Evolutionary conservation across 1,139 yeast genomes (phyloP), one percentile per base, ranked within the genome.

Genomic region (Kodamaea suecica): DNA sequence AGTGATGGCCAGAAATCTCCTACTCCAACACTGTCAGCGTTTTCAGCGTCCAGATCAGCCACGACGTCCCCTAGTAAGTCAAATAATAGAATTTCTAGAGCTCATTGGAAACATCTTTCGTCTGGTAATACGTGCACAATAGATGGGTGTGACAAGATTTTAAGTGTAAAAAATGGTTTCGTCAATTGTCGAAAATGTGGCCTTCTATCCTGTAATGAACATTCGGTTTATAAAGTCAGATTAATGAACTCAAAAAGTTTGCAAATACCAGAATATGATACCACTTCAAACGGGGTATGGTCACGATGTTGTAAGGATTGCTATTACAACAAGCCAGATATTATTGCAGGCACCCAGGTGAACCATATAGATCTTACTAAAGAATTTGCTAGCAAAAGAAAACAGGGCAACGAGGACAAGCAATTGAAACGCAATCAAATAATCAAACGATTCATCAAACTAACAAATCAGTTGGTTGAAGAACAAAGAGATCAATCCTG

Each of bases 111-210:
- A 41, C 72, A 66, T 30, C 78, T 79, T 4, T 36, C 58, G 0
- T 59, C 63, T 0, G 36, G 43, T 3, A 36, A 50, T 11, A 40
- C 37, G 1, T 76, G 82, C 38, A 47, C 59, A 2, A 49, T 61
- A 17, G 37, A 40, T 1, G 44, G 49, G 1, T 82, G 87, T 48
- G 35, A 42, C 1, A 64, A 57, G 30, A 47, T 43, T 4, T 53
- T 80, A 17, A 70, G 61, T 34, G 68, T 73, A 27, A 68, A 68
- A 38, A 70, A 66, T 44, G 84, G 83, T 0, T 52, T 65, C 2
- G 76, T 73, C 3, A 80, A 81, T 49, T 82, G 90, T 52, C 59
- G 84, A 14, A 73, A 65, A 44, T 88, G 97, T 61, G 96, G 96
- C 0, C 58, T 66, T 19, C 57, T 87, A 14, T 86, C 61, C 52